These are phyloP conservation scores for Pyricularia grisea DNA, from an alignment of 2,329 filamentous ascomycete species.

Conservation along the genomic window DNA sequence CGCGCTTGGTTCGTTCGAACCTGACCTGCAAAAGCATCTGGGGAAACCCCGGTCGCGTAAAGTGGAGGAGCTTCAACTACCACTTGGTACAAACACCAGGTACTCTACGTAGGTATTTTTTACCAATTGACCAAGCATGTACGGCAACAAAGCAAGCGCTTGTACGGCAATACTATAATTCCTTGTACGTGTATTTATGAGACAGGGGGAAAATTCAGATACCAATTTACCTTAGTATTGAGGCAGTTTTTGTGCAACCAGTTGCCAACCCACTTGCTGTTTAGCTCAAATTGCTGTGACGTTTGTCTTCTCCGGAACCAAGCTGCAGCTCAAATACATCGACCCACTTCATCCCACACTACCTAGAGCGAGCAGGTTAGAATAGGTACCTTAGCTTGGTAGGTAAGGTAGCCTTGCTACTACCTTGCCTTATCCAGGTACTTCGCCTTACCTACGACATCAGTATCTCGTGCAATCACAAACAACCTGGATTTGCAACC, in stretches of 20 bases:
- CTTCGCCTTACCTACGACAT: background rate
- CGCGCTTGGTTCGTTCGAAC: background rate
- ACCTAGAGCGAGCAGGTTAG: background rate
- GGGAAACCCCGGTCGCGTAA: background rate
- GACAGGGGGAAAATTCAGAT: too few relatives aligned
- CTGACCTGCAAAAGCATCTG: background rate
- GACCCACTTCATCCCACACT: background rate
- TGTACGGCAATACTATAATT: too few relatives aligned
- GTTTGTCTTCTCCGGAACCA: background rate
- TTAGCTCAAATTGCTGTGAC: background rate
- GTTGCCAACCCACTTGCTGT: background rate
- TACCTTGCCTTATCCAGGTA: background rate
- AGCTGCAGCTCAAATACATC: background rate
- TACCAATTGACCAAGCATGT: background rate
- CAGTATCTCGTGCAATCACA: background rate
- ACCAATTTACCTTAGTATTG: too few relatives aligned
- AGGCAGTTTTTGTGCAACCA: too few relatives aligned
- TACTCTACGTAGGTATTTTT: background rate
- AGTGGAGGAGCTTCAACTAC: background rate
- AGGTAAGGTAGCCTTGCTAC: background rate
- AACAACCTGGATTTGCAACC: background rate
- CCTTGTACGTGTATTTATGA: too few relatives aligned
- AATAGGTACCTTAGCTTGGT: background rate
- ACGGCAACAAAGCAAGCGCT: too few relatives aligned
- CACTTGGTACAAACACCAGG: background rate